These are phyloP conservation scores for Calvatia gigantea DNA, from an alignment of 768 basidiomycete species.

Conservation along the genomic window DNA sequence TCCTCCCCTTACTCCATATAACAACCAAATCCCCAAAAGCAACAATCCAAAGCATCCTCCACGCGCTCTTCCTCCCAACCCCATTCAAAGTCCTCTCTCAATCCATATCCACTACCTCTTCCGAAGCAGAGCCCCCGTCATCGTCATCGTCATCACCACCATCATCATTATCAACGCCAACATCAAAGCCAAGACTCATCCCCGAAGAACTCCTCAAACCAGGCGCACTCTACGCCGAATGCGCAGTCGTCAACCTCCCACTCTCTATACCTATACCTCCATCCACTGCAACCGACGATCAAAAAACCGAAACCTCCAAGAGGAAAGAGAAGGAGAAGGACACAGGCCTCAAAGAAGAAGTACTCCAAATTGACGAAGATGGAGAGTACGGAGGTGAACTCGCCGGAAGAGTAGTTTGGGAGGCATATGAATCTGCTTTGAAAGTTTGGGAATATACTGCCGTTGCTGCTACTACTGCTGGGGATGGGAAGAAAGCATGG, in stretches of 20 bases:
- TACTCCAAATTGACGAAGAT: slow-evolving; percentile 49
- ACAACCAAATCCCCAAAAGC: slow-evolving; percentile 64
- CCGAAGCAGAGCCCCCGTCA: slow-evolving; percentile 8
- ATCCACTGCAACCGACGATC: not conserved
- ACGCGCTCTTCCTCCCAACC: slow-evolving; percentile 78
- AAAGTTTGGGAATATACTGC: slow-evolving; percentile 76
- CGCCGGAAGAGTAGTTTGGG: slow-evolving; percentile 71
- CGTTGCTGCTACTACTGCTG: no score
- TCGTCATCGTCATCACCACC: not conserved
- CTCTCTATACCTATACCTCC: slow-evolving; percentile 25
- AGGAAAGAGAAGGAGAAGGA: slow-evolving; percentile 26
- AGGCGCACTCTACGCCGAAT: slow-evolving; percentile 75
- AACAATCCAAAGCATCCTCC: slow-evolving; percentile 74
- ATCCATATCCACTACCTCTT: slow-evolving; percentile 10
- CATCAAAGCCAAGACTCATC: slow-evolving; percentile 17
- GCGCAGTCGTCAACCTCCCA: slow-evolving; percentile 54
- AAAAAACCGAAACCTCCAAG: slow-evolving; percentile 14
- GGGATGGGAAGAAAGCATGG: no score
- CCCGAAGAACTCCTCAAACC: slow-evolving; percentile 71
- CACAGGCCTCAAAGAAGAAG: slow-evolving; percentile 24
- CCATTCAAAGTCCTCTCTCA: slow-evolving; percentile 59
- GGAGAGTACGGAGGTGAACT: slow-evolving; percentile 70
- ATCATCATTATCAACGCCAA: not conserved
- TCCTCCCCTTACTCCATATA: slow-evolving; percentile 65
- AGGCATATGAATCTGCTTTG: slow-evolving; percentile 63